Base-by-base conservation (phyloP, 2,329 filamentous ascomycete species). In the Penicillium sp. region DNA sequence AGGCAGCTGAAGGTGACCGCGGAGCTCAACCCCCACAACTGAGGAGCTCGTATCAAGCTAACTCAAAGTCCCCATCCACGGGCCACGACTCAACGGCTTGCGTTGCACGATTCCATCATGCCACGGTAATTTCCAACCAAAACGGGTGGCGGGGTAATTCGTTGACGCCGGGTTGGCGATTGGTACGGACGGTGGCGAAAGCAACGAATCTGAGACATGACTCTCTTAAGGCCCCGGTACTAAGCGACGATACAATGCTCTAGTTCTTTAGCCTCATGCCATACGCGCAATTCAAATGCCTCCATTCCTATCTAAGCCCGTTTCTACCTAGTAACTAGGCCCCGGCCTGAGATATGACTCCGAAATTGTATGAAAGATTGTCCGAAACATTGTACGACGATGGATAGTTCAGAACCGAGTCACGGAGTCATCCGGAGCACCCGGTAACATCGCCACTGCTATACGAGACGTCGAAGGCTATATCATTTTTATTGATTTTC, bases 401-500 rank as follows among this genome's bases (percentile, higher is more conserved):
- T 13, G 4, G 10, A 16, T 33, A 33, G 5, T 20, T 3, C n/a
- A 9, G 5, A 11, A 20, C 7, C 20, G 33, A 36, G 33, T 20
- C 33, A 20, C 16, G 9, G 16, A 36, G 27, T 4, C 9, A 11
- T 13, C 9, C 20, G 20, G 30, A n/a, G 30, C 5, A 6, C 5
- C 30, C 11, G 13, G 30, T 8, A 18, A 5, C 33, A 36, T 20
- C 33, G 33, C 16, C 33, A 35, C 33, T 16, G 16, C 33, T 2
- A 38, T 38, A 20, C 16, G 35, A 38, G 18, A 38, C 20, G 5
- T 20, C 10, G 7, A 38, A 5, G 11, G 4, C 2, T 20, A 18
- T 38, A 18, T 38, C 35, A 38, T 38, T 38, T 38, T 45, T 22
- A 51, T 51, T 16, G 7, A 50, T 43, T 39, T 40, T 36, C 33